Evolutionary conservation across 106 monocot species (phyloP), one percentile per base, ranked within the genome.

Genomic region (Dioscorea zingiberensis): DNA sequence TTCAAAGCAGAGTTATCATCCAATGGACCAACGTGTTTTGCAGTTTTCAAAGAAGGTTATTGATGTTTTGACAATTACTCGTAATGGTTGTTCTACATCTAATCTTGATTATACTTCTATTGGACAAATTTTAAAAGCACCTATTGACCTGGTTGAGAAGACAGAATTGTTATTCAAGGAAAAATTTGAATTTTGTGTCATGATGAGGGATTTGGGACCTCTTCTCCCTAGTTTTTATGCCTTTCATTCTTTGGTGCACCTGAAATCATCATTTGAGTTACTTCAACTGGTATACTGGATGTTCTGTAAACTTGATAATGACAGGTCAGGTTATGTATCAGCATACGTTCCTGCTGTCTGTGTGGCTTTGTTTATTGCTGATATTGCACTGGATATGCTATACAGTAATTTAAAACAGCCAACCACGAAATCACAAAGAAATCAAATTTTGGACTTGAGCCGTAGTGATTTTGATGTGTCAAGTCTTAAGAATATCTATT

Each of bases 241-340:
- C 47, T 63, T 97, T 65, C 44, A 63, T 32, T 16, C 72, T 12
- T 64, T 92, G 68, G 68, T 73, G 58, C 53, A 58, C 23, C 84
- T 81, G 71, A n/a, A 81, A 28, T 86, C 88, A 65, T 88, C 87
- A 67, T 86, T 78, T 62, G 77, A 77, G 27, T 77, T 97, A 70
- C 74, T 92, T 63, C 71, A 79, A 64, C 60, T 92, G 60, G 83
- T 76, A 27, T 55, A 79, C 27, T 86, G 83, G 88, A 80, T 89
- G 74, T 77, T 92, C 54, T 47, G 58, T 30, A 69, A 77, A 70
- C 27, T 89, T 63, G 80, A 89, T 38, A 44, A 51, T 48, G 24
- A 59, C 13, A 21, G 58, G 54, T 71, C 70, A 60, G 55, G 48
- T 7, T 48, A 46, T 22, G 56, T 38, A 28, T 59, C 73, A 38